Evolutionary conservation across 768 basidiomycete species (phyloP), one percentile per base, ranked within the genome.

Genomic region (Agrocybe pediades): DNA sequence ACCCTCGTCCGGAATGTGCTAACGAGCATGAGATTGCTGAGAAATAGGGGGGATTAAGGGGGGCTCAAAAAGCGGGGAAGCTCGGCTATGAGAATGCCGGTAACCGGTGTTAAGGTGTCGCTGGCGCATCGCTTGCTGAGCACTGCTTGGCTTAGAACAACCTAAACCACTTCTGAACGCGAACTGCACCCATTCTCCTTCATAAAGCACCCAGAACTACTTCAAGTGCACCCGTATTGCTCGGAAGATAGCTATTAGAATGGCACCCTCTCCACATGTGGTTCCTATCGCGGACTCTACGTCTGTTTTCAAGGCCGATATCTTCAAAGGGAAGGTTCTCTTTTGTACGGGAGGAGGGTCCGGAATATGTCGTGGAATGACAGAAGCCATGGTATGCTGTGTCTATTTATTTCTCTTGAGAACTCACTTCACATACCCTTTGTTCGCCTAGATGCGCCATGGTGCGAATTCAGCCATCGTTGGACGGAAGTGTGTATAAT

Each of bases 291-390:
- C 73, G 24, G 72, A 75, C 54, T 90, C 88, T 0, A 79, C 76
- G 0, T 62, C 80, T 39, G 74, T 90, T 50, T 98, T 96, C 80
- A 86, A 84, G 60, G 65, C 73, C 1, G 87, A 90, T 58, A 78
- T 98, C 25, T 96, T 96, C 83, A 84, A 86, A 57, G 93, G 90
- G 55, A 97, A 95, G 67, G 92, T 95, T 19, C 74, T 92, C 3
- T 90, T 92, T 71, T 93, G 89, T 72, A 96, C 94, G 0, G 95
- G 94, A 30, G 95, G 93, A 15, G 90, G 90, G 2, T 91, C 91
- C 54, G 96, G 95, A 15, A 98, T 99, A 72, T 93, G 95, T 74
- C 87, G 87, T 61, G 83, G 74, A 45, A 95, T 96, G 88, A 90
- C 89, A 29, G 84, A 92, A 64, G 82, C 86, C 19, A 75, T 96